phyloP scores from a whole-genome alignment of 73 alveolate genomes.

The Diophrys appendiculata region DNA sequence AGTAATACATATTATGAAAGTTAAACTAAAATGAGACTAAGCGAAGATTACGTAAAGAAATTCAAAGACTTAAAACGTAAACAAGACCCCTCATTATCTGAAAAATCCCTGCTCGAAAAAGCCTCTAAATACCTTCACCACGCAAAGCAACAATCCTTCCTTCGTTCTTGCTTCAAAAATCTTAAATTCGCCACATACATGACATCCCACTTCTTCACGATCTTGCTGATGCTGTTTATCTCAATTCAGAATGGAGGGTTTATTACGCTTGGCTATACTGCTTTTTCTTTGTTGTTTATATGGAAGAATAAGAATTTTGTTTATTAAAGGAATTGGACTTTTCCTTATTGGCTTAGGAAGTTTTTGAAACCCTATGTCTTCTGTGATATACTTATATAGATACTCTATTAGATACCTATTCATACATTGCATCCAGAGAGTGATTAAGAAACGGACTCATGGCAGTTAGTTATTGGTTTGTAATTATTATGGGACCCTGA shows the following conservation, averaged over 20 bases:
- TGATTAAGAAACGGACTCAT: background rate
- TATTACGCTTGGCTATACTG: constrained; percentile 1
- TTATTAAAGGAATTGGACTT: constrained; percentile 10
- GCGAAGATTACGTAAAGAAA: background rate
- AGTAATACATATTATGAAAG: background rate
- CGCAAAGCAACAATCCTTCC: no score
- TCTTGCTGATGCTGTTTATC: constrained; percentile 1
- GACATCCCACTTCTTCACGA: constrained; percentile 6
- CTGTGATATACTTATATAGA: background rate
- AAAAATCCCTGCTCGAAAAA: background rate
- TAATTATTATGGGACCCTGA: constrained; percentile 7
- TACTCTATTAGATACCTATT: background rate
- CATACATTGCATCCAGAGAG: constrained; percentile 1
- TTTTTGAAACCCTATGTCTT: constrained; percentile 3
- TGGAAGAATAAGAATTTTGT: background rate
- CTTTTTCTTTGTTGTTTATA: constrained; percentile 8
- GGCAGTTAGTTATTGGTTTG: constrained; percentile 13
- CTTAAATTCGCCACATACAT: background rate
- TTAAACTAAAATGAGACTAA: background rate
- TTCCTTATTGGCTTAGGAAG: constrained; percentile 1
- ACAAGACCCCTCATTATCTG: background rate
- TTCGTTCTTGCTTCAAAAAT: no score
- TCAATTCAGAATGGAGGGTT: constrained; percentile 17
- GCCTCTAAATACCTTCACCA: background rate
- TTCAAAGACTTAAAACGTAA: constrained; percentile 2